Conservation (phyloP, 1,284 basidiomycete genomes). For the Pterula multifida region DNA sequence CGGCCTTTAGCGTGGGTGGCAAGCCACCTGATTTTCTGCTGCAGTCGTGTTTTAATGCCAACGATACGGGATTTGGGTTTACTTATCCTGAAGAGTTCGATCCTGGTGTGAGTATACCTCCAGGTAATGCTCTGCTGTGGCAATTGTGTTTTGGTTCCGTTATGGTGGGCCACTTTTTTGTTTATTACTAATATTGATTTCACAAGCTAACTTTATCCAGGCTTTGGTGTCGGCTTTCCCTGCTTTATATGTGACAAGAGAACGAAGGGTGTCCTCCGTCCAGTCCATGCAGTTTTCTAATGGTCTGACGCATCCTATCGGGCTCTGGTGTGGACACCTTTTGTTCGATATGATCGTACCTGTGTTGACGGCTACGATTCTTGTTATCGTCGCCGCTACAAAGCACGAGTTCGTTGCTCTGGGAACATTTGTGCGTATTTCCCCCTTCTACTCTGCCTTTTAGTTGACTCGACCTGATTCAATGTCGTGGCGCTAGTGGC, state of each 20-base stretch:
- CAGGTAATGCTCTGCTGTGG: constrained; percentile 57
- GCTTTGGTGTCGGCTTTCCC: constrained; percentile 73
- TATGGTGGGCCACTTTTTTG: constrained; percentile 34
- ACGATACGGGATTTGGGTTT: constrained; percentile 33
- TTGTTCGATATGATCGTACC: constrained; percentile 61
- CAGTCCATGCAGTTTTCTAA: constrained; percentile 76
- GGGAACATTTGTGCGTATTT: constrained; percentile 46
- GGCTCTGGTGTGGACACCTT: constrained; percentile 72
- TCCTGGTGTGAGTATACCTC: constrained; percentile 37
- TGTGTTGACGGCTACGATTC: constrained; percentile 43
- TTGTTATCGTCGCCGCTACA: constrained; percentile 49
- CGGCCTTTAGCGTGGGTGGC: constrained; percentile 38
- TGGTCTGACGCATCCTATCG: constrained; percentile 58
- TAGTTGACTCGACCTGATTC: background rate
- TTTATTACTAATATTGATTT: constrained; percentile 4
- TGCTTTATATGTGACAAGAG: constrained; percentile 63
- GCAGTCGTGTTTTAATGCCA: constrained; percentile 32
- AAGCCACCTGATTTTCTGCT: constrained; percentile 21
- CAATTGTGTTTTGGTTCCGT: constrained; percentile 53
- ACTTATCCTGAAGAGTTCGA: constrained; percentile 40
- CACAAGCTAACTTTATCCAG: constrained; percentile 18
- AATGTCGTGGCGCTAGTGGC: constrained; percentile 36
- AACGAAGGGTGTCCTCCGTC: constrained; percentile 46
- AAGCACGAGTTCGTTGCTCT: constrained; percentile 57
- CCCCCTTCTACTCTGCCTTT: background rate